phyloP scores from a whole-genome alignment of 306 rosid species.

The Cyclanthera cordifolia region DNA sequence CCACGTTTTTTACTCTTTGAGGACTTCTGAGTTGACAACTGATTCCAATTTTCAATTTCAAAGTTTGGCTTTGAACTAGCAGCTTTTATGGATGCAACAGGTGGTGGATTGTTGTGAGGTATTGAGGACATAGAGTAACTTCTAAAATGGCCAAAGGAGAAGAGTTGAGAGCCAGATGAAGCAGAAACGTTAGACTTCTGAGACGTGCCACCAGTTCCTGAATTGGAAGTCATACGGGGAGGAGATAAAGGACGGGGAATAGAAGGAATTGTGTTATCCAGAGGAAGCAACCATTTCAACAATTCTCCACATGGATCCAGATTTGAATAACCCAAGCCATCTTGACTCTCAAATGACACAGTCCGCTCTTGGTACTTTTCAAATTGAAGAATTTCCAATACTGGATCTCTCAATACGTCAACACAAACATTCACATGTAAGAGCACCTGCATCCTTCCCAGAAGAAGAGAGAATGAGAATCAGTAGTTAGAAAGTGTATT shows the following conservation, averaged over 20 bases:
- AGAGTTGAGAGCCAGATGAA: conserved; percentile 56
- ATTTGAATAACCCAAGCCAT: conserved; percentile 27
- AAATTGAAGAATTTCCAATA: conserved; percentile 88
- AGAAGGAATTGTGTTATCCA: conserved; percentile 53
- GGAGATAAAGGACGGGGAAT: conserved; percentile 46
- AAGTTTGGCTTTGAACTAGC: conserved; percentile 68
- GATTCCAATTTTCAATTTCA: conserved; percentile 70
- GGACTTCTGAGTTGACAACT: conserved; percentile 41
- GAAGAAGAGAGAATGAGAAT: conserved; percentile 46
- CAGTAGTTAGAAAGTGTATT: conserved; percentile 21
- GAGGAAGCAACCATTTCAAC: conserved; percentile 83
- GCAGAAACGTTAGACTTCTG: conserved; percentile 39
- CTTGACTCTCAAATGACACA: conserved; percentile 28
- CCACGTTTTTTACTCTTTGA: conserved; percentile 32
- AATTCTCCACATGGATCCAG: conserved; percentile 67
- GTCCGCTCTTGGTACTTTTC: conserved; percentile 52
- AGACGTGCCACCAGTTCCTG: conserved; percentile 45
- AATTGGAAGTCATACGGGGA: conserved; percentile 33
- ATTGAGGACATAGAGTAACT: conserved; percentile 95
- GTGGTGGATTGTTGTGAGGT: conserved; percentile 47
- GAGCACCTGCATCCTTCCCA: conserved; percentile 94
- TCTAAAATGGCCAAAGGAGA: conserved; percentile 61
- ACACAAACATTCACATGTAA: conserved; percentile 75
- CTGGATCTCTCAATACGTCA: conserved; percentile 59
- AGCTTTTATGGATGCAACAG: conserved; percentile 47